Evolutionary conservation across 345 rosid genomes (phyloP), one percentile per base, ranked within the genome.

Genomic region (Eucalyptus viminalis): DNA sequence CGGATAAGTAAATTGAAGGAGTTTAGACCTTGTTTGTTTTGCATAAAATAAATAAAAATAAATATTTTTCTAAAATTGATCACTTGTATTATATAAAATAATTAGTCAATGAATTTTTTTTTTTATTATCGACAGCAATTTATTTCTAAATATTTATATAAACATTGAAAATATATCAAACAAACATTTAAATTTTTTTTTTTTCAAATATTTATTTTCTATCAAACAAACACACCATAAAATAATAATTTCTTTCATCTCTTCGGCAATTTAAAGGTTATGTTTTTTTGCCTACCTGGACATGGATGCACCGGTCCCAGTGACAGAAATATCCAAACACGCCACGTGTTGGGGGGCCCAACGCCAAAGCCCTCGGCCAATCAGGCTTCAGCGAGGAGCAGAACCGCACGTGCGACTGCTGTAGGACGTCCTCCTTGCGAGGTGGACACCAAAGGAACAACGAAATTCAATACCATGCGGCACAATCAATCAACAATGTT

Each of bases 41-140:
- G 1, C 0, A 53, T 0, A 21, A 53, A 53, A 21, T 21, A 8
- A 53, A 53, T 53, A 53, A 1, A 53, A 53, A n/a, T n/a, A 53
- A 53, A 19, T 19, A 21, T 1, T 8, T 53, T 53, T 2, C 11
- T 53, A 8, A 53, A 53, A 53, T 53, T 21, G 0, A 53, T 53
- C 58, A 21, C 11, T 53, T 53, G 2, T 53, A 53, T 53, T 19
- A 21, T 53, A 8, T 53, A 53, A 53, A 19, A 53, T 53, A 21
- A 53, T 21, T 53, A 53, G 9, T 53, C 0, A 19, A 1, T 53
- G 5, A 53, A 8, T 0, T 49, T 19, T 53, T 15, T 15, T 53
- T 8, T 8, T 21, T 0, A 53, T 53, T 53, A 53, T 53, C 58
- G 1, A 53, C 0, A 4, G 0, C 0, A 53, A 53, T 53, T 1